Percentiles rank a stretch among this genome's conserved stretches.
These are phyloP conservation scores for Paragyromitra xinjiangensis DNA, from an alignment of 495 filamentous ascomycete genomes.

Conservation along the genomic window DNA sequence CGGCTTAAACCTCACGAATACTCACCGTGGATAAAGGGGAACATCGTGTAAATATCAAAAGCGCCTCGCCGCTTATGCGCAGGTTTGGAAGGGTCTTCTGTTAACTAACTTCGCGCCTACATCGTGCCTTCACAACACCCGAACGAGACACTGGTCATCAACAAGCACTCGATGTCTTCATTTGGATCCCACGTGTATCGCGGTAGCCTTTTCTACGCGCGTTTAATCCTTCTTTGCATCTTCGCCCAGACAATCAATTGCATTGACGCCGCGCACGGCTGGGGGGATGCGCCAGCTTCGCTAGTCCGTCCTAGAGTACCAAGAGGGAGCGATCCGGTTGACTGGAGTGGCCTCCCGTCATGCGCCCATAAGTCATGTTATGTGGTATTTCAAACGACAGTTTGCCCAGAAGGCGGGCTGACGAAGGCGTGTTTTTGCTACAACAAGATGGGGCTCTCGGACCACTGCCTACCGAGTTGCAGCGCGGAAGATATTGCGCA, in stretches of 20 bases:
- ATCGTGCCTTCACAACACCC: neutral
- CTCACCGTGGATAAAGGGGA: neutral
- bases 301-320: neutral
- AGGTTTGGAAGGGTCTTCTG: neutral
- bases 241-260: neutral
- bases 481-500: neutral
- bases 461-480: neutral
- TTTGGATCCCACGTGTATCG: neutral
- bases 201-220: slow-evolving; percentile 2
- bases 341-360: slow-evolving; percentile 4
- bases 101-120: no score
- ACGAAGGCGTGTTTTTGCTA: slow-evolving; percentile 17
- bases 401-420: neutral
- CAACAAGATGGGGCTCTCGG: slow-evolving; percentile 14
- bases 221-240: slow-evolving; percentile 16
- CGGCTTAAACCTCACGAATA: neutral
- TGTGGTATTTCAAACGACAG: neutral
- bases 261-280: neutral
- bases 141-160: neutral
- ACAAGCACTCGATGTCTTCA: slow-evolving; percentile 14
- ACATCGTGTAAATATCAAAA: neutral
- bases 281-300: neutral
- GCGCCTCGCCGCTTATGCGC: neutral
- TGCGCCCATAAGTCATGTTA: slow-evolving; percentile 3
- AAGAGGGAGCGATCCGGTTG: neutral